Evolutionary conservation across 1,284 basidiomycete genomes (phyloP).

Genomic region (Vanrija sp.): DNA sequence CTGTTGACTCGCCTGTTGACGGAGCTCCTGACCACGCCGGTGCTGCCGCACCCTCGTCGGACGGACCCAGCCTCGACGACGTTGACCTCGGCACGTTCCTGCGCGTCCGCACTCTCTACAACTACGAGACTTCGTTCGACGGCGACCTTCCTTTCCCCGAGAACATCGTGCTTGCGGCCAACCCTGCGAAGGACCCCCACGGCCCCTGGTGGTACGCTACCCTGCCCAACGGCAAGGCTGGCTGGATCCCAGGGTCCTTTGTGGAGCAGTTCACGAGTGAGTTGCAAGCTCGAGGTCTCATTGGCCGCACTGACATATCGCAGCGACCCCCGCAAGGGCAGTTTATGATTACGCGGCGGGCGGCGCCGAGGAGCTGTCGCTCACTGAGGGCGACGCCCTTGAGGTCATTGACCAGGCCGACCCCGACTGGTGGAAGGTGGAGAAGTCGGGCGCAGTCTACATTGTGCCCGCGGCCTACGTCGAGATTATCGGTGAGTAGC

Average conservation of each 20-base stretch:
- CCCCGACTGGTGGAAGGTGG: slow-evolving; percentile 89
- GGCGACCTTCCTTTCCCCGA: slow-evolving; percentile 84
- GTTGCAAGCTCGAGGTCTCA: slow-evolving; percentile 29
- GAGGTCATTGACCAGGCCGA: slow-evolving; percentile 75
- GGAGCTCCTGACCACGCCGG: not conserved
- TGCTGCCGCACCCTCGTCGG: slow-evolving; percentile 1
- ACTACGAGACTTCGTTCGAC: slow-evolving; percentile 75
- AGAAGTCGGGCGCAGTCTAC: slow-evolving; percentile 73
- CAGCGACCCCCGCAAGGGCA: slow-evolving; percentile 50
- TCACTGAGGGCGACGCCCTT: slow-evolving; percentile 71
- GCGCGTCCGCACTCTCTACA: slow-evolving; percentile 72
- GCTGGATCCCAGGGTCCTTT: slow-evolving; percentile 89
- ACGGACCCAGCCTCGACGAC: slow-evolving; percentile 18
- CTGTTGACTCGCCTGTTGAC: not conserved
- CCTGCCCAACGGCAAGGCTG: slow-evolving; percentile 63
- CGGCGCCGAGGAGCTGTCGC: slow-evolving; percentile 73
- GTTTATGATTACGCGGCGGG: slow-evolving; percentile 69
- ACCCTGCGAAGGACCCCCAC: slow-evolving; percentile 72
- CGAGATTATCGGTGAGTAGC: slow-evolving; percentile 79
- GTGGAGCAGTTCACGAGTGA: slow-evolving; percentile 68
- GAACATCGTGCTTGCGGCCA: slow-evolving; percentile 71
- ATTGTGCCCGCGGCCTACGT: slow-evolving; percentile 86
- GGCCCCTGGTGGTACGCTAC: slow-evolving; percentile 84
- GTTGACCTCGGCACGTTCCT: slow-evolving; percentile 36
- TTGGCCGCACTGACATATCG: not conserved